Conservation (phyloP, 202 grass and related monocot genomes). For the Elaeis oleifera region DNA sequence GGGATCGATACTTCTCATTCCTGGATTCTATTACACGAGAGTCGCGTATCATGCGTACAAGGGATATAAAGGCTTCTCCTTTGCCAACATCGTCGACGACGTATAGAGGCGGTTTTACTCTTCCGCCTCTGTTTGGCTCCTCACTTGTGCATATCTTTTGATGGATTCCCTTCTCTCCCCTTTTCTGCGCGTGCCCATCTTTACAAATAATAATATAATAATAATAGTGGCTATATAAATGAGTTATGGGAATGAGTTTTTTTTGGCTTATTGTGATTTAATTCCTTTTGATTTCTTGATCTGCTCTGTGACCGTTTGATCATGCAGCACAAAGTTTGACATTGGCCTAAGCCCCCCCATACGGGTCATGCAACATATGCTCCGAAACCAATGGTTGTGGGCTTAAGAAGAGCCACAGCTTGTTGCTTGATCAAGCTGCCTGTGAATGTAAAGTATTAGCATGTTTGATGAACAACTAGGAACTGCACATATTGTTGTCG, state of each 20-base stretch:
- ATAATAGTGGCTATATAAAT: too few relatives aligned
- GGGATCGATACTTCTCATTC: constrained; percentile 78
- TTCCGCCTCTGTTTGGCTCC: not conserved
- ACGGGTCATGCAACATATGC: too few relatives aligned
- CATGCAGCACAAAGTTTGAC: too few relatives aligned
- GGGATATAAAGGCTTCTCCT: constrained; percentile 85
- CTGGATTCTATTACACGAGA: constrained; percentile 92
- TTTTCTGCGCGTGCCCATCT: not conserved
- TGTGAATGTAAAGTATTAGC: too few relatives aligned
- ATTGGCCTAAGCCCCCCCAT: too few relatives aligned
- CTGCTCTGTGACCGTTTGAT: too few relatives aligned
- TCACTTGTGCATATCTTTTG: not conserved
- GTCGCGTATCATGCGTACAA: constrained; percentile 84
- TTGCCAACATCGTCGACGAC: constrained; percentile 62
- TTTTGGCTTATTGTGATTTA: not conserved
- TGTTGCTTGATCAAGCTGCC: too few relatives aligned
- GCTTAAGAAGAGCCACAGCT: too few relatives aligned
- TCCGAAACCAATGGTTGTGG: too few relatives aligned
- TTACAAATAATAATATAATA: too few relatives aligned
- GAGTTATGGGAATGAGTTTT: not conserved
- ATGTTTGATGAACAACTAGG: too few relatives aligned
- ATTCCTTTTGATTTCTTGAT: not conserved
- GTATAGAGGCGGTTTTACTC: constrained; percentile 25
- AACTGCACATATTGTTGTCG: too few relatives aligned
- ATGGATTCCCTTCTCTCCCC: constrained; percentile 5